phyloP scores from a whole-genome alignment of 2,329 filamentous ascomycete species.

The Catunica adiposa region DNA sequence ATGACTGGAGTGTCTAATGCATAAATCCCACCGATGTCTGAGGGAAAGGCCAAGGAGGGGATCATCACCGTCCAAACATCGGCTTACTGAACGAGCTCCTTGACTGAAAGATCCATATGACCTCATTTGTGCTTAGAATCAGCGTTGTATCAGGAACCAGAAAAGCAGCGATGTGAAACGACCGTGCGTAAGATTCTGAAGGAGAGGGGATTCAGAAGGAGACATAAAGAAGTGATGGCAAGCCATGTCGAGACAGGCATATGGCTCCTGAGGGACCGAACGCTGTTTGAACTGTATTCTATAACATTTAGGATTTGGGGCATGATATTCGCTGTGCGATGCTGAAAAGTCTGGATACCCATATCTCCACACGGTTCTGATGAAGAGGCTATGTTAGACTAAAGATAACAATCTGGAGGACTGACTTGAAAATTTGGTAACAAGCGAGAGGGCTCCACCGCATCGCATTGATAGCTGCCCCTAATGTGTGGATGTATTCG shows the following conservation, averaged over 20 bases:
- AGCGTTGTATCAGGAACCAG: constrained; percentile 7
- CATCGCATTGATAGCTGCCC: background rate
- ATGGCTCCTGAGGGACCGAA: background rate
- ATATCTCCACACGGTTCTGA: too few species aligned
- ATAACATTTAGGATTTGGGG: background rate
- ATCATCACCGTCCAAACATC: background rate
- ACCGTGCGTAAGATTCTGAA: constrained; percentile 1
- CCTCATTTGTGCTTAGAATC: background rate
- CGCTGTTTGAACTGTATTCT: background rate
- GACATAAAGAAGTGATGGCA: constrained; percentile 2
- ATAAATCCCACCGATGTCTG: background rate
- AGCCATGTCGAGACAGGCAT: background rate
- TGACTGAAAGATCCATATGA: background rate
- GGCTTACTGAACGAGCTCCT: background rate
- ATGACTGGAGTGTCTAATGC: background rate
- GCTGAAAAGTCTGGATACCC: too few species aligned
- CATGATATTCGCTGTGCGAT: too few species aligned
- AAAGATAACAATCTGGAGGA: background rate
- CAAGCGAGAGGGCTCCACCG: background rate
- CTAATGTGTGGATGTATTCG: background rate
- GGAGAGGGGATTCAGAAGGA: constrained; percentile 1
- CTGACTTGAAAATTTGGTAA: background rate
- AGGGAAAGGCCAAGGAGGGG: background rate
- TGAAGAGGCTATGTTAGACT: too few species aligned
- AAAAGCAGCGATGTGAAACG: constrained; percentile 8